These are phyloP conservation scores for Nelumbo lutea DNA, from an alignment of 164 flowering plant genomes.

Conservation along the genomic window DNA sequence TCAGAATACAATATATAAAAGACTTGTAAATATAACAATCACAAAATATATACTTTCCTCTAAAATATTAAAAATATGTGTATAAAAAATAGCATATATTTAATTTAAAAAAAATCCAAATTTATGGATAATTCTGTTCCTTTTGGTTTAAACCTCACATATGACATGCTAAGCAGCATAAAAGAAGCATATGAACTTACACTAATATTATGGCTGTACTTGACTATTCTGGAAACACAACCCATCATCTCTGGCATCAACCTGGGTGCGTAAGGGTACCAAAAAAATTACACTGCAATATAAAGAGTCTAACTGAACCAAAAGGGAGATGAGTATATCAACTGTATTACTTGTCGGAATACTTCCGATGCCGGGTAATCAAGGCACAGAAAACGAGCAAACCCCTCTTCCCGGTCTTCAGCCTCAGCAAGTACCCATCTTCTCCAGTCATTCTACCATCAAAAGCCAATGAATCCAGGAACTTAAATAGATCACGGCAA, in stretches of 20 bases:
- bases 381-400: slow-evolving; percentile 63
- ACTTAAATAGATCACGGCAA: slow-evolving; percentile 43
- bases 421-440: slow-evolving; percentile 36
- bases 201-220: slow-evolving; percentile 36
- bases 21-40: too few species aligned
- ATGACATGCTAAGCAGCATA: too few species aligned
- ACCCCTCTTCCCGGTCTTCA: slow-evolving; percentile 69
- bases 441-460: slow-evolving; percentile 19
- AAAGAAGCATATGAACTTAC: slow-evolving; percentile 36
- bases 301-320: not conserved
- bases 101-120: too few species aligned
- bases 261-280: slow-evolving; percentile 31
- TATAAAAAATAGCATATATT: too few species aligned
- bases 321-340: slow-evolving; percentile 2
- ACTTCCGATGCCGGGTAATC: slow-evolving; percentile 68
- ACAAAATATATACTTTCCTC: too few species aligned
- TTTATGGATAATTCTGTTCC: too few species aligned
- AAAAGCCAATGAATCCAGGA: slow-evolving; percentile 52
- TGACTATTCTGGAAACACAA: slow-evolving; percentile 46
- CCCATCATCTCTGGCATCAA: slow-evolving; percentile 62
- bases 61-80: too few species aligned
- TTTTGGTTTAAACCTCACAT: too few species aligned
- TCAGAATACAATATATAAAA: too few species aligned
- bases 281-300: slow-evolving; percentile 8
- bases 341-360: slow-evolving; percentile 55